Evolutionary conservation across 2,329 filamentous ascomycete species (phyloP), one percentile per base, ranked within the genome.

Genomic region (Phialophora macrospora): DNA sequence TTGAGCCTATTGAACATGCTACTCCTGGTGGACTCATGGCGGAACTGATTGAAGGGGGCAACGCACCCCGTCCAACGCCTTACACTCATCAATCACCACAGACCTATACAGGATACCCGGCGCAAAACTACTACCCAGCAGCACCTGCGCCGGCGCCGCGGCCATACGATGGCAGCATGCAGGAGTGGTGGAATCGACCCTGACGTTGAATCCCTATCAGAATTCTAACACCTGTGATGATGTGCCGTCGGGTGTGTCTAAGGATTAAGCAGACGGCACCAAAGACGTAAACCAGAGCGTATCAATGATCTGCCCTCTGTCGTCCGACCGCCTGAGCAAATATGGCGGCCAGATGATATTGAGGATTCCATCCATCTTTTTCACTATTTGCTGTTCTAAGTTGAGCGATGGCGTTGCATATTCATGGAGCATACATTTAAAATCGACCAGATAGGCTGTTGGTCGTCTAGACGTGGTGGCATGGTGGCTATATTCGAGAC

Each of bases 11-110:
- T 51, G 46, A 68, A 54, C 49, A 63, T 62, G 32, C 41, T 30
- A 66, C 34, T 12, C 65, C 70, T 5, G 70, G 70, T 28, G 70
- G 70, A 11, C 55, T 57, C 22, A 72, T 72, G 68, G 70, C 70
- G 14, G 70, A 70, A 52, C 62, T 72, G 63, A 72, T 72, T 38
- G 68, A 70, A 44, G 24, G 62, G 48, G 66, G 58, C 38, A 44
- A 60, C 46, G 30, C 67, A n/a, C 38, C 46, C 51, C 49, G 26
- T 20, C 58, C 58, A 2, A 20, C 48, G 20, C 58, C 58, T 6
- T 60, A 41, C 24, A 52, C 48, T n/a, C 30, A 48, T 51, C 58
- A 52, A 30, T n/a, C 57, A 60, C 60, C 57, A 46, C 62, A 62
- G 55, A 28, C 64, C 2, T 65, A 41, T 57, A 52, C 58, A 22